Evolutionary conservation across 192 early-diverging fungal species (phyloP).

Genomic region (Phlyctochytrium planicorne): DNA sequence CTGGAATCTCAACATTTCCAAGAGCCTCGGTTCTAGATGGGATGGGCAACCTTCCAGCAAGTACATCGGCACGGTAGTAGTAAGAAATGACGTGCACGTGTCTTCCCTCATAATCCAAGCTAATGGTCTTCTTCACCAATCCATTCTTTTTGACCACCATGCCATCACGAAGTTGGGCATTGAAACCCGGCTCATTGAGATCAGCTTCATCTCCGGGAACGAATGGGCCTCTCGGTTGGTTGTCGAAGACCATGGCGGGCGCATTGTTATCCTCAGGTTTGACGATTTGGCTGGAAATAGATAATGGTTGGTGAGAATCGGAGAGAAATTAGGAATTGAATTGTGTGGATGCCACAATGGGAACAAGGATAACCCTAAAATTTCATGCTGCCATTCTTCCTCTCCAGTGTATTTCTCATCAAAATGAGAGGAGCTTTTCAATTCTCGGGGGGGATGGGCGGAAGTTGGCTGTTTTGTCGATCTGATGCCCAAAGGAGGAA

Average conservation of each 20-base stretch:
- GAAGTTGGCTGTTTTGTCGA: too few relatives aligned
- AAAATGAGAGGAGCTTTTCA: too few relatives aligned
- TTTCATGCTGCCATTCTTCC: too few relatives aligned
- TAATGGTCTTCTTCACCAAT: slow-evolving; percentile 16
- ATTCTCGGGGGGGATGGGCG: too few relatives aligned
- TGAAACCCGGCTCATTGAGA: slow-evolving; percentile 11
- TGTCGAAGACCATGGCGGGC: not conserved
- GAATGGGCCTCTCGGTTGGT: not conserved
- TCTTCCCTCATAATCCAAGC: not conserved
- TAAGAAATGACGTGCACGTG: slow-evolving; percentile 15
- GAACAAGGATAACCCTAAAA: too few relatives aligned
- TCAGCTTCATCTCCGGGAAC: not conserved
- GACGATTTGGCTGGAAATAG: slow-evolving; percentile 1
- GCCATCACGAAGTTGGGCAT: not conserved
- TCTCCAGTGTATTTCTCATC: too few relatives aligned
- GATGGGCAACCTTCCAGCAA: not conserved
- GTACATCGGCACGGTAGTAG: slow-evolving; percentile 8
- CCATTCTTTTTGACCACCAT: slow-evolving; percentile 9
- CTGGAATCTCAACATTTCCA: not conserved
- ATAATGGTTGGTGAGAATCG: too few relatives aligned
- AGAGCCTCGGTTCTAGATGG: not conserved
- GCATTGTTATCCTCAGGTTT: slow-evolving; percentile 1
- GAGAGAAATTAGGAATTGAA: too few relatives aligned
- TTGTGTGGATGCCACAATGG: too few relatives aligned
- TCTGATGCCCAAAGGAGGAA: too few relatives aligned